These are phyloP conservation scores for Myxozyma sirexii DNA, from an alignment of 805 yeast species.

Conservation along the genomic window DNA sequence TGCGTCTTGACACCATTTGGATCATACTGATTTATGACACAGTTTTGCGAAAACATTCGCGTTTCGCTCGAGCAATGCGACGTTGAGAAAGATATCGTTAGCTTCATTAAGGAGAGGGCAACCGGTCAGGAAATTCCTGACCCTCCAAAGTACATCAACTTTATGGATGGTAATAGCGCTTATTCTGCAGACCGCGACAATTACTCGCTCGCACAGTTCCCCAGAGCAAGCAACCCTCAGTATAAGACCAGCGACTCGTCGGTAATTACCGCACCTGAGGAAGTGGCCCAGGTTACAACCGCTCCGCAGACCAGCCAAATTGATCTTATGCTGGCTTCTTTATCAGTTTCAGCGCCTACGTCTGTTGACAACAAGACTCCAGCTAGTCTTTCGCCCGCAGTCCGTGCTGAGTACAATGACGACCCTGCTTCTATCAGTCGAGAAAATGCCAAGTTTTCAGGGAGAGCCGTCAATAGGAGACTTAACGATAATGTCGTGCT, in stretches of 20 bases:
- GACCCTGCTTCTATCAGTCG: background rate
- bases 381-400: background rate
- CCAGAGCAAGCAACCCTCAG: constrained; percentile 35
- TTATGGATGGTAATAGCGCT: constrained; percentile 48
- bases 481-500: constrained; percentile 8
- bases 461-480: background rate
- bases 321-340: constrained; percentile 21
- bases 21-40: background rate
- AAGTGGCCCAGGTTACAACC: background rate
- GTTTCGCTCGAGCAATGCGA: constrained; percentile 68
- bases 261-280: background rate
- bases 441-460: background rate
- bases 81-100: constrained; percentile 58
- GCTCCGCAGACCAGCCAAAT: constrained; percentile 15
- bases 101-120: constrained; percentile 56
- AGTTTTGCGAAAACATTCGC: constrained; percentile 71
- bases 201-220: constrained; percentile 44
- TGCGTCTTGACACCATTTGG: background rate
- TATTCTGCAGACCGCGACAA: constrained; percentile 32
- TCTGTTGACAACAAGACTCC: background rate
- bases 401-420: background rate
- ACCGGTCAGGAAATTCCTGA: constrained; percentile 65
- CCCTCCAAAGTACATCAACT: constrained; percentile 69
- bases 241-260: constrained; percentile 16
- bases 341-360: background rate